phyloP scores from a whole-genome alignment of 2,329 filamentous ascomycete species.

The Colletotrichum magnum region DNA sequence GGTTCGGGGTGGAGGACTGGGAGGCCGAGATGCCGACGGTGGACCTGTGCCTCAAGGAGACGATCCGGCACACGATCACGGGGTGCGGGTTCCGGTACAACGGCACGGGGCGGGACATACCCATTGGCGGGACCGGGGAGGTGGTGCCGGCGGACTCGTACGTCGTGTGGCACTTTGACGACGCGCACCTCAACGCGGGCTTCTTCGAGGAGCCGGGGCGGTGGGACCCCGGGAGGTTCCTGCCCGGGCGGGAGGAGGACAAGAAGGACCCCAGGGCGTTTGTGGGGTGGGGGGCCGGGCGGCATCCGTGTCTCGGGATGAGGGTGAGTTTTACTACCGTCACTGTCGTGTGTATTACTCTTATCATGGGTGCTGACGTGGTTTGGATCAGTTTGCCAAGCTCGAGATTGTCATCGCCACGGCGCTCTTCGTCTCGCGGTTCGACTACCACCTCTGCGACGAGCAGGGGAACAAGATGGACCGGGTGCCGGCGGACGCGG shows the following conservation, averaged over 20 bases:
- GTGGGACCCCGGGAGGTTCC: conserved; percentile 66
- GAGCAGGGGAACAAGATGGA: conserved; percentile 49
- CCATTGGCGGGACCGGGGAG: conserved; percentile 59
- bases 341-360: neutral
- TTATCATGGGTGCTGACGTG: conserved; percentile 23
- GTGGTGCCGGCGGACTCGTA: conserved; percentile 64
- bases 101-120: conserved; percentile 58
- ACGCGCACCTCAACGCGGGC: conserved; percentile 62
- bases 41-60: conserved; percentile 66
- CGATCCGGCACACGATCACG: conserved; percentile 63
- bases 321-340: conserved; percentile 45
- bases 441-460: conserved; percentile 62
- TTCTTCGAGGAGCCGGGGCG: conserved; percentile 63
- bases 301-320: conserved; percentile 50
- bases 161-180: conserved; percentile 61
- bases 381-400: conserved; percentile 60
- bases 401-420: conserved; percentile 65
- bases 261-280: conserved; percentile 48
- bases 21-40: conserved; percentile 67
- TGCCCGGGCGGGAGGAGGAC: conserved; percentile 63
- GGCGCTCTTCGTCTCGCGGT: conserved; percentile 63
- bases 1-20: conserved; percentile 67
- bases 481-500: conserved; percentile 46
- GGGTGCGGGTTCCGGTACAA: conserved; percentile 68
- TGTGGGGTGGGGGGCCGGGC: conserved; percentile 53